Evolutionary conservation across 768 basidiomycete genomes (phyloP), one percentile per base, ranked within the genome.

Genomic region (Kwoniella bestiolae): DNA sequence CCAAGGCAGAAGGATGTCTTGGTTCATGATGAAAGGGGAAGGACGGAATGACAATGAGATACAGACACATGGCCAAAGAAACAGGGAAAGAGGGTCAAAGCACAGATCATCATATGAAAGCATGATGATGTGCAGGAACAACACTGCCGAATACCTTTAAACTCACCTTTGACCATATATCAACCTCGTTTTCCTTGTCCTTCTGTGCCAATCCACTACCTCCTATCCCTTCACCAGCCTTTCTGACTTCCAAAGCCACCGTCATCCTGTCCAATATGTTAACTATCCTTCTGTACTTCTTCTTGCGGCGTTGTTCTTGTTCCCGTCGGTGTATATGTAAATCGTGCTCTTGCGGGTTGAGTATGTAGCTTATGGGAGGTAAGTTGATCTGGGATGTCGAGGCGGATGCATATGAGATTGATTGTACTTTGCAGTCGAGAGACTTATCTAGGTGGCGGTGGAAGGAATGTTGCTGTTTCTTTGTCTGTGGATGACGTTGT

Each of bases 71-170:
- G 41, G 45, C 23, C 12, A 32, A 31, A 21, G 38, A 29, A 2
- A n/a, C 41, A 44, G 12, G 34, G 44, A 31, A 31, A 23, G 3
- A 23, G 18, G 56, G 16, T 25, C 56, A 31, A 31, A 16, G 38
- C 12, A 8, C 18, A 11, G 14, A 26, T 8, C 29, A 57, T 11
- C 21, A 28, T 26, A 12, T 23, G 21, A 11, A 6, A n/a, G 35
- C 14, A 18, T 53, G 51, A 41, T n/a, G 46, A 47, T 7, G 25
- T 47, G 18, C 32, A 55, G 52, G 32, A 55, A 55, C 34, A 52
- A 28, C n/a, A n/a, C n/a, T n/a, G n/a, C n/a, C n/a, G n/a, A n/a
- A n/a, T n/a, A n/a, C n/a, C n/a, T n/a, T 41, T 16, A 3, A 41
- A 41, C 38, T 41, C 38, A 41, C 38, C 38, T 41, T 41, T 41